Conservation (phyloP, 2,329 filamentous ascomycete species). For the Shiraia sp. region DNA sequence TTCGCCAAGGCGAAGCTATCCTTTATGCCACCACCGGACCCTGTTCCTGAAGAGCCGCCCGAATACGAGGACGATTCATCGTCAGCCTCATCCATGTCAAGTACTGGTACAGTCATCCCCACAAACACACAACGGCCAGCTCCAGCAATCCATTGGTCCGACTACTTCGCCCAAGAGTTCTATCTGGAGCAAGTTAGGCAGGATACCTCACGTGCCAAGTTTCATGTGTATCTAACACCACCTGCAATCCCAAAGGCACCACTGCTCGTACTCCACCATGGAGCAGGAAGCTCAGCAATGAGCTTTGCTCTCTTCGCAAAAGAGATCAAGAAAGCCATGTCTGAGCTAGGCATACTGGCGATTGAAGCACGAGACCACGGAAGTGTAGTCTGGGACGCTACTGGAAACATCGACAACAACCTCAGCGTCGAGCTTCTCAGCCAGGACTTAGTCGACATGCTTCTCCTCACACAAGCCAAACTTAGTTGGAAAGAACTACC, state of each 20-base stretch:
- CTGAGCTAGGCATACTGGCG: constrained; percentile 80
- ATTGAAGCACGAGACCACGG: constrained; percentile 89
- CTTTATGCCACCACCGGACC: constrained; percentile 61
- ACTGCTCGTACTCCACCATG: constrained; percentile 92
- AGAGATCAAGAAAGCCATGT: constrained; percentile 76
- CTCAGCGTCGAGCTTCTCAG: constrained; percentile 74
- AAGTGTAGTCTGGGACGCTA: constrained; percentile 54
- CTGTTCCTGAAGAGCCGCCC: constrained; percentile 49
- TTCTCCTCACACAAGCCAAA: constrained; percentile 66
- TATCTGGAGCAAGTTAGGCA: constrained; percentile 60
- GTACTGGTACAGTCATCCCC: constrained; percentile 87
- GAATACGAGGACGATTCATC: constrained; percentile 56
- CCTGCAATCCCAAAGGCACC: constrained; percentile 70
- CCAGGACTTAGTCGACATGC: constrained; percentile 70
- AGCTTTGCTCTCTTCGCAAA: constrained; percentile 83
- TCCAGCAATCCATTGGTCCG: constrained; percentile 76
- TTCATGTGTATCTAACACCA: constrained; percentile 88
- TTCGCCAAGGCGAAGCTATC: constrained; percentile 77
- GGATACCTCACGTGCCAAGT: constrained; percentile 56
- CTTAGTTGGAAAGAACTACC: constrained; percentile 78
- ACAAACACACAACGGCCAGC: constrained; percentile 68
- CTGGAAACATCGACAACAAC: constrained; percentile 57
- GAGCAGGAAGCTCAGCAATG: constrained; percentile 88
- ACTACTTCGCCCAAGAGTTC: constrained; percentile 88
- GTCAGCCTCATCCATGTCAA: constrained; percentile 81